phyloP scores from a whole-genome alignment of 495 filamentous ascomycete species.

The Podospora bellae-mahoneyi region DNA sequence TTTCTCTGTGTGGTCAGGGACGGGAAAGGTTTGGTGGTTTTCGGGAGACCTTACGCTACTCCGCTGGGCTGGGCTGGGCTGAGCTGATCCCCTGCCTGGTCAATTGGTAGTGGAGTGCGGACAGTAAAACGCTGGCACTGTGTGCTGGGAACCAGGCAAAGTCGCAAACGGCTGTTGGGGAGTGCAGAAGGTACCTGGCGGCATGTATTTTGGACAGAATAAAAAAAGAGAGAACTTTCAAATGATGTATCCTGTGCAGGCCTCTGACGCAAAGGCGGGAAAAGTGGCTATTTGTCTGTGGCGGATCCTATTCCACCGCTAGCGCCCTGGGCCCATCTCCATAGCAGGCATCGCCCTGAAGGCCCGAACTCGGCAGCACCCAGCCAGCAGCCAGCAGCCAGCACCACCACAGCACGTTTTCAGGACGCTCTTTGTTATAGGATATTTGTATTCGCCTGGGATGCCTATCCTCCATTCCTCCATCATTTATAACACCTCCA shows the following conservation, averaged over 20 bases:
- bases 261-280: conserved; percentile 27
- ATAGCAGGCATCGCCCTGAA: conserved; percentile 2
- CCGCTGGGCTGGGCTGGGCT: conserved; percentile 1
- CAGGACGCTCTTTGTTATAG: background rate
- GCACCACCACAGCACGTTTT: background rate
- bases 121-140: background rate
- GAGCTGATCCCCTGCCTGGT: background rate
- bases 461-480: background rate
- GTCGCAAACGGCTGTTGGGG: background rate
- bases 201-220: background rate
- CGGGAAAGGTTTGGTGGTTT: conserved; percentile 3
- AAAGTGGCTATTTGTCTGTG: conserved; percentile 20
- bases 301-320: conserved; percentile 10
- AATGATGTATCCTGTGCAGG: conserved; percentile 14
- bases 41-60: conserved; percentile 4
- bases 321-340: conserved; percentile 5
- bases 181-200: conserved; percentile 5
- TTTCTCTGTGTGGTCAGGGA: background rate
- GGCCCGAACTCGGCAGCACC: conserved; percentile 2
- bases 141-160: background rate
- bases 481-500: too few relatives aligned
- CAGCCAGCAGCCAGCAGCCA: background rate
- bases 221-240: conserved; percentile 8
- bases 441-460: background rate
- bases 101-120: background rate